Conservation (phyloP, 768 basidiomycete genomes). For the Suillus plorans region DNA sequence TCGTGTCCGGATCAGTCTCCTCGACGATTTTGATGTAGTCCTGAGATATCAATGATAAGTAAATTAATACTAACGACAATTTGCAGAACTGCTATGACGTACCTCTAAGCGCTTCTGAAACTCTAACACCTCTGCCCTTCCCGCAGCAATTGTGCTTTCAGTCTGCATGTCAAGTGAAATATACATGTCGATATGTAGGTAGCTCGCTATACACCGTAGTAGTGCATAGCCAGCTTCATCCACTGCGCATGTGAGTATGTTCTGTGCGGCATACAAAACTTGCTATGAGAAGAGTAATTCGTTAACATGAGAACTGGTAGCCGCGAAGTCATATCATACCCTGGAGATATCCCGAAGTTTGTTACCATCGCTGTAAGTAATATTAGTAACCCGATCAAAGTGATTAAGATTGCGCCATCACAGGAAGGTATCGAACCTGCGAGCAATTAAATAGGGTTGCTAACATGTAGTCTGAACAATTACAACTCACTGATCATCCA, state of each 20-base stretch:
- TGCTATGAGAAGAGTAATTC: conserved; percentile 16
- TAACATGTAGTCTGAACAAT: neutral
- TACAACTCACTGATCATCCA: conserved; percentile 22
- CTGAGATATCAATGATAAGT: neutral
- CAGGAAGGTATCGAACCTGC: conserved; percentile 27
- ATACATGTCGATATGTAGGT: conserved; percentile 31
- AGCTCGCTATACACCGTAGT: conserved; percentile 29
- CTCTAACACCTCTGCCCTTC: conserved; percentile 10
- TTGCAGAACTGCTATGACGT: too few species aligned
- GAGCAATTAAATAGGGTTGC: neutral
- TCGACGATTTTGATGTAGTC: neutral
- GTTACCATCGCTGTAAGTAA: conserved; percentile 32
- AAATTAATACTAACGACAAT: neutral
- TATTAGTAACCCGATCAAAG: conserved; percentile 23
- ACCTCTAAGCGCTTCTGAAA: too few species aligned
- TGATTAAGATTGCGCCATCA: conserved; percentile 35
- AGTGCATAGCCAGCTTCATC: conserved; percentile 22
- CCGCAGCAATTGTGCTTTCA: conserved; percentile 21
- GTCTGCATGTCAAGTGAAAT: conserved; percentile 32
- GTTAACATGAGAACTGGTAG: neutral
- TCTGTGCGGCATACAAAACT: conserved; percentile 26
- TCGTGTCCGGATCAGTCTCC: neutral
- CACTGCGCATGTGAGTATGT: conserved; percentile 18
- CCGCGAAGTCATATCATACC: conserved; percentile 17
- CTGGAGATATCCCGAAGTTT: conserved; percentile 38